Evolutionary conservation across 805 yeast genomes (phyloP).

Genomic region (Torulaspora franciscae): DNA sequence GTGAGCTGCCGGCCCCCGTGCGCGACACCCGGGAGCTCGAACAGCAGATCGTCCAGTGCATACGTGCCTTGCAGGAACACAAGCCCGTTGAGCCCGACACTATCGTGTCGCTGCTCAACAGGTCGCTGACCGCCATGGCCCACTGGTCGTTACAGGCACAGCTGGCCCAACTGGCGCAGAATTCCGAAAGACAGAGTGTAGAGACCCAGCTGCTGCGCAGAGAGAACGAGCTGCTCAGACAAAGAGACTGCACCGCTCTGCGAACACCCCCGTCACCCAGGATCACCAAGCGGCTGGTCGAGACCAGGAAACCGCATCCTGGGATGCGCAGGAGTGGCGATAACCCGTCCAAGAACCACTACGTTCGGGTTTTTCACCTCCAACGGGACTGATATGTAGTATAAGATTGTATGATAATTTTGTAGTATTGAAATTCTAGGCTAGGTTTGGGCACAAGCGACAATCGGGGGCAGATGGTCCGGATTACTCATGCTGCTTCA

Average conservation of each 20-base stretch:
- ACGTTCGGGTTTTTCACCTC: conserved; percentile 31
- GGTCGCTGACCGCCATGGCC: conserved; percentile 28
- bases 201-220: conserved; percentile 24
- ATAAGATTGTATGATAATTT: neutral
- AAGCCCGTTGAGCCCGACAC: conserved; percentile 13
- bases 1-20: conserved; percentile 16
- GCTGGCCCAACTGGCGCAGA: conserved; percentile 18
- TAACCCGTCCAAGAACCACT: conserved; percentile 28
- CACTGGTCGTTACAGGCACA: conserved; percentile 35
- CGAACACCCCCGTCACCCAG: conserved; percentile 3
- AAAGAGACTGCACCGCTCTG: neutral
- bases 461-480: conserved; percentile 20
- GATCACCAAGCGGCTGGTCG: conserved; percentile 17
- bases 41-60: conserved; percentile 15
- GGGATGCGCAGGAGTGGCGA: conserved; percentile 31
- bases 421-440: neutral
- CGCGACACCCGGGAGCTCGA: conserved; percentile 27
- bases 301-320: conserved; percentile 32
- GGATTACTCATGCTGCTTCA: conserved; percentile 31
- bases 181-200: conserved; percentile 21
- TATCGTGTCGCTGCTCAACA: conserved; percentile 26
- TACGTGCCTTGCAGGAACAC: conserved; percentile 17
- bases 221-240: conserved; percentile 24
- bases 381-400: conserved; percentile 13
- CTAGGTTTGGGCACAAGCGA: neutral